Conservation (phyloP, 225 moss, liverwort and hornwort species). For the Ulota crispa region DNA sequence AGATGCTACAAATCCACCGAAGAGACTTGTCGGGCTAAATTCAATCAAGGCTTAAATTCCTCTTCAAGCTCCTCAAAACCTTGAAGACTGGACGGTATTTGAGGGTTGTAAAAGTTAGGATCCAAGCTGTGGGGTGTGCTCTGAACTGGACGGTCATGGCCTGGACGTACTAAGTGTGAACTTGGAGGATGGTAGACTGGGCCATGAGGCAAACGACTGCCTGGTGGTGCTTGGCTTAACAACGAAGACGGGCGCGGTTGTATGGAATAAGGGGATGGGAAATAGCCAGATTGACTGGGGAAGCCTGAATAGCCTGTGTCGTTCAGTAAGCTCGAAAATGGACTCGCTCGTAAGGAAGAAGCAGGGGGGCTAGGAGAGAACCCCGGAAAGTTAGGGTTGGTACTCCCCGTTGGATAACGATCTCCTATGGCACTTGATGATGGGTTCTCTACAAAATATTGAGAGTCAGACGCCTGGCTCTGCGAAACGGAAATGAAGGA, state of each 20-base stretch:
- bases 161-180: constrained; percentile 34
- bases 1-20: not conserved
- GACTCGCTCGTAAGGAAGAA: constrained; percentile 37
- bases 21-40: constrained; percentile 11
- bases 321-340: constrained; percentile 35
- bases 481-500: constrained; percentile 43
- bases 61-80: constrained; percentile 79
- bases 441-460: constrained; percentile 58
- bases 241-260: constrained; percentile 28
- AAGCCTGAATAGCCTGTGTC: constrained; percentile 44
- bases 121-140: constrained; percentile 53
- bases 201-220: constrained; percentile 34
- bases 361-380: constrained; percentile 68
- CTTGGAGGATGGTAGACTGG: constrained; percentile 31
- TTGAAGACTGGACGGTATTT: constrained; percentile 64
- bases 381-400: constrained; percentile 48
- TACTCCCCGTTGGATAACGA: constrained; percentile 36
- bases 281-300: constrained; percentile 35
- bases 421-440: constrained; percentile 38
- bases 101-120: constrained; percentile 59
- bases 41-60: constrained; percentile 52
- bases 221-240: constrained; percentile 31
- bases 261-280: constrained; percentile 28
- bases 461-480: constrained; percentile 32
- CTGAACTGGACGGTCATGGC: constrained; percentile 39